Evolutionary conservation across 495 filamentous ascomycete species (phyloP).

Genomic region (Sabuloglossum arenarium): DNA sequence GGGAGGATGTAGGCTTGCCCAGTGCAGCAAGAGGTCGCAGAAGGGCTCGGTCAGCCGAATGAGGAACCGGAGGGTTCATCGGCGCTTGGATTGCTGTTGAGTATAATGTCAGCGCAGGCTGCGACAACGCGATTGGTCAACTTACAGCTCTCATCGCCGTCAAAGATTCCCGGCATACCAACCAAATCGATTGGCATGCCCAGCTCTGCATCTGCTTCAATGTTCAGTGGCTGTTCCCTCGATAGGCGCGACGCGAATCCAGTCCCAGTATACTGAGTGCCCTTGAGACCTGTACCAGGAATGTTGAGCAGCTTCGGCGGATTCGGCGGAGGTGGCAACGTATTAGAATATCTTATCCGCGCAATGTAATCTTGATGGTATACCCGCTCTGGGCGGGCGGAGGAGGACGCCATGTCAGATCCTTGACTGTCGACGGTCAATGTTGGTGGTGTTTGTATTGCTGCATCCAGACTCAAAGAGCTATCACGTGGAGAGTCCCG

Average conservation of each 20-base stretch:
- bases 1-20: conserved; percentile 53
- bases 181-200: conserved; percentile 94
- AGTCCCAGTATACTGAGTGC: conserved; percentile 65
- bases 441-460: not conserved
- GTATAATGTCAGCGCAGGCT: not conserved
- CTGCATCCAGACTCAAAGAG: no score
- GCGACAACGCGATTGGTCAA: conserved; percentile 6
- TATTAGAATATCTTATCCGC: conserved; percentile 83
- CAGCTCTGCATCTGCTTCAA: conserved; percentile 92
- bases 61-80: conserved; percentile 41
- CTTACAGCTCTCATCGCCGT: conserved; percentile 89
- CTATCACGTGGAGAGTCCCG: no score
- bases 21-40: conserved; percentile 60
- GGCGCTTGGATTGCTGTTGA: conserved; percentile 58
- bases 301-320: conserved; percentile 94
- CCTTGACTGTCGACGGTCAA: no score
- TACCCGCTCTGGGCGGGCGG: conserved; percentile 29
- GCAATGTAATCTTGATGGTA: conserved; percentile 94
- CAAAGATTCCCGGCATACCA: conserved; percentile 81
- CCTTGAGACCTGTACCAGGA: conserved; percentile 68
- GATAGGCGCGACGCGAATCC: conserved; percentile 73
- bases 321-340: conserved; percentile 76
- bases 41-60: conserved; percentile 64
- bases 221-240: conserved; percentile 78
- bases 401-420: not conserved